Conservation (phyloP, 306 rosid species). For the Lithocarpus polystachyus region DNA sequence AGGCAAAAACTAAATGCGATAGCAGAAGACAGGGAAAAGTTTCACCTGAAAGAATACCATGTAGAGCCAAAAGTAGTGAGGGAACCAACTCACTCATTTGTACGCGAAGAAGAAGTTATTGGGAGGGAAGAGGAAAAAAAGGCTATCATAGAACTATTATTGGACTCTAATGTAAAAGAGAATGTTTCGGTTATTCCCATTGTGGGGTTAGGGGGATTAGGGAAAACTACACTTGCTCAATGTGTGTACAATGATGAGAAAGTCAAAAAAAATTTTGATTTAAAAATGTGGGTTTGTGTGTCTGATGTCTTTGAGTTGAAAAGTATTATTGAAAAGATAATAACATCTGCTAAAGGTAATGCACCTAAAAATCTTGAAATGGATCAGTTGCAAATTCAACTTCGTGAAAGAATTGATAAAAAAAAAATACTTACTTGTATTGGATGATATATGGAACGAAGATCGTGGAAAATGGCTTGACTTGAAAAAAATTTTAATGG, state of each 20-base stretch:
- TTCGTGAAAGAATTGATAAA: background rate
- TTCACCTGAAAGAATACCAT: too few relatives aligned
- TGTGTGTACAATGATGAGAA: slow-evolving; percentile 24
- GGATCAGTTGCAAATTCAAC: slow-evolving; percentile 8
- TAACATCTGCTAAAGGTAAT: background rate
- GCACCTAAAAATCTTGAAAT: background rate
- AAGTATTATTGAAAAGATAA: slow-evolving; percentile 25
- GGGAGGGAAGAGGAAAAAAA: slow-evolving; percentile 28
- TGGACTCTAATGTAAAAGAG: background rate
- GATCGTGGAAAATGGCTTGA: slow-evolving; percentile 14
- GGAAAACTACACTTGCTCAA: slow-evolving; percentile 48
- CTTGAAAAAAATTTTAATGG: slow-evolving; percentile 13
- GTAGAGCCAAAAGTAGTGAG: too few relatives aligned
- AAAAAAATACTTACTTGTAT: slow-evolving; percentile 19
- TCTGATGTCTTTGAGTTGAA: too few relatives aligned
- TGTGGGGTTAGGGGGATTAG: slow-evolving; percentile 48
- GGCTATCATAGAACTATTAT: background rate
- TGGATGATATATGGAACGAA: slow-evolving; percentile 42
- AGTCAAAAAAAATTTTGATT: slow-evolving; percentile 10
- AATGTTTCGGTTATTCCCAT: slow-evolving; percentile 31
- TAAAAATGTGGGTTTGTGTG: background rate
- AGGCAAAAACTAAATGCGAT: too few relatives aligned
- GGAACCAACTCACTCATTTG: too few relatives aligned
- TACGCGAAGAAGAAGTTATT: background rate
- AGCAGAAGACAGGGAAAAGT: too few relatives aligned